Evolutionary conservation across 179 eudicot genomes (phyloP), one percentile per base, ranked within the genome.

Genomic region (Pouteria campechiana): DNA sequence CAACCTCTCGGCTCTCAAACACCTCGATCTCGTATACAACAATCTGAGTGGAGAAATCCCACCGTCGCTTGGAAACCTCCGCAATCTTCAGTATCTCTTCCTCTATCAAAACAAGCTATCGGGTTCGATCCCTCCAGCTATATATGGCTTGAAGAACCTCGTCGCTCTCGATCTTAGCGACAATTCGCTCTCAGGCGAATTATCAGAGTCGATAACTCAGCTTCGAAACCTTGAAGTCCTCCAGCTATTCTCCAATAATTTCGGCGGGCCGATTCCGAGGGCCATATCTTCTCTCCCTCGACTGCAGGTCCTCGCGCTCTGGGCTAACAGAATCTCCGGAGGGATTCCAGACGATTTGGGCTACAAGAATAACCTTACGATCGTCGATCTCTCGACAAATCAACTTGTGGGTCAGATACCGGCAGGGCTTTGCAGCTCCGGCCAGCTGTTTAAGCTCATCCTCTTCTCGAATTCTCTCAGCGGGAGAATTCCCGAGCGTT

Each of bases 361-460:
- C 2, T 70, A 69, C 25, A 18, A 36, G 10, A 88, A 73, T 24
- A 88, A 84, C 37, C 88, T 88, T 44, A 80, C 97, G 4, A 45
- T 78, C 3, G 15, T 88, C 44, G 97, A 88, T 66, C 97, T 88
- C 48, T 88, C 97, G 5, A 68, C 95, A 6, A 88, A 88, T 54
- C 52, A 61, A 43, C 93, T 88, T 58, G 49, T 62, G 3, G 97
- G 93, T n/a, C 63, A 42, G 55, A 73, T 88, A 17, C 97, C 97
- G 4, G 58, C 48, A 49, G 55, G 40, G 17, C 68, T 84, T 22
- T 88, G 97, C 46, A 21, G 61, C 1, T 84, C 97, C 0, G 54
- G 68, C 23, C 44, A 36, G 11, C 87, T 88, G 28, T 60, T 40
- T 20, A 88, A 88, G 54, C 92, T 88, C 37, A 84, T 88, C 27